Percentiles rank a stretch among this genome's conserved stretches.
Evolutionary conservation across 2,329 filamentous ascomycete genomes (phyloP).

Genomic region (Epichloe baconii): DNA sequence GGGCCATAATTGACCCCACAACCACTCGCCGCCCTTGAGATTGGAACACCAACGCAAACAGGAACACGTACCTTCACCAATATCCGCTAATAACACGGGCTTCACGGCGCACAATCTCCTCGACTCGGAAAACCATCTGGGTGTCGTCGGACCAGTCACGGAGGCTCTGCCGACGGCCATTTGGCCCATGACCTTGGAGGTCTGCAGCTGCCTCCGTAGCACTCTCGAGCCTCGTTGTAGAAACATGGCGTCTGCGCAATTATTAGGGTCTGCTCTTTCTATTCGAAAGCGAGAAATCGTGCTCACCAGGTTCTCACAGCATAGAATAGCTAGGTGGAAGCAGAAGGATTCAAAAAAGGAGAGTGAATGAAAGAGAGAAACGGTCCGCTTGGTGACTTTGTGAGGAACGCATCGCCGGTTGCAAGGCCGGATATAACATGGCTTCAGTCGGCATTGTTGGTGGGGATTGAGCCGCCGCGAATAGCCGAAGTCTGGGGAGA

Average conservation of each 20-base stretch:
- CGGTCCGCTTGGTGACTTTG: not conserved
- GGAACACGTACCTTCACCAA: slow-evolving; percentile 56
- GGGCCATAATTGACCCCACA: not conserved
- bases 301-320: too few species aligned
- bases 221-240: slow-evolving; percentile 37
- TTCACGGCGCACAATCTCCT: slow-evolving; percentile 47
- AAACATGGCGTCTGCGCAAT: slow-evolving; percentile 32
- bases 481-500: slow-evolving; percentile 19
- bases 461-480: slow-evolving; percentile 18
- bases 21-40: not conserved
- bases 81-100: slow-evolving; percentile 72
- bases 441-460: slow-evolving; percentile 24
- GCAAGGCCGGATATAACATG: slow-evolving; percentile 7
- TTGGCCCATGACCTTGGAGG: slow-evolving; percentile 27
- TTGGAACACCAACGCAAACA: too few species aligned
- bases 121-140: slow-evolving; percentile 39
- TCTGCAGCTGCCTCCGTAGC: slow-evolving; percentile 37
- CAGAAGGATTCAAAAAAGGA: not conserved
- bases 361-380: not conserved
- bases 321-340: too few species aligned
- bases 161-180: slow-evolving; percentile 18
- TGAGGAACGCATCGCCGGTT: not conserved
- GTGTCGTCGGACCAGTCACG: slow-evolving; percentile 15
- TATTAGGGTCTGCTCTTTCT: slow-evolving; percentile 1
- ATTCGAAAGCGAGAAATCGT: not conserved